These are phyloP conservation scores for Gilbertella persicaria DNA, from an alignment of 371 early-diverging fungal species.

Conservation along the genomic window DNA sequence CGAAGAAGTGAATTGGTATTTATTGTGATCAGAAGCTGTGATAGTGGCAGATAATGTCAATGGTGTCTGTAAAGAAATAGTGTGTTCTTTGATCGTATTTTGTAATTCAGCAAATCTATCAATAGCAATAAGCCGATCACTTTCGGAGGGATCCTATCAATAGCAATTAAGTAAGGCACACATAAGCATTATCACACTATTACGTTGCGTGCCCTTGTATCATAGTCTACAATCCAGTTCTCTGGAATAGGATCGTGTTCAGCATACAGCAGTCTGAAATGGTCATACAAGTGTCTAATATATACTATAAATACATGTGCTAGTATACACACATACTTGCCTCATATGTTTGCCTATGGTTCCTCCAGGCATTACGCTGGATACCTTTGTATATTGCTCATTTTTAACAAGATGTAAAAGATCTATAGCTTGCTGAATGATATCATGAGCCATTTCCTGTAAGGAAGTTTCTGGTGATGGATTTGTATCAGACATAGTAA, in stretches of 20 bases:
- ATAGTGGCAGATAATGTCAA: constrained; percentile 35
- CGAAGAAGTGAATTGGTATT: constrained; percentile 39
- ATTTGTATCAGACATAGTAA: not conserved
- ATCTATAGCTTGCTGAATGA: constrained; percentile 24
- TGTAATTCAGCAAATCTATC: constrained; percentile 22
- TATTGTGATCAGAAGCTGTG: constrained; percentile 31
- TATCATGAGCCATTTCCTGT: constrained; percentile 3
- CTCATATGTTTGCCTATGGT: constrained; percentile 73
- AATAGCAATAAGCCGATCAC: constrained; percentile 39
- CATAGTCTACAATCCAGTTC: constrained; percentile 45
- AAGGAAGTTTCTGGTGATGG: not conserved
- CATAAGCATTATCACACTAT: not conserved
- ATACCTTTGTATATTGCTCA: constrained; percentile 42
- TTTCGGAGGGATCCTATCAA: constrained; percentile 35
- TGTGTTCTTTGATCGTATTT: constrained; percentile 4
- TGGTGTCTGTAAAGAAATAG: constrained; percentile 18
- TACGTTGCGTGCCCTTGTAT: constrained; percentile 49
- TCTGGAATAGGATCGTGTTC: constrained; percentile 22
- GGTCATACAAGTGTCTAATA: constrained; percentile 41
- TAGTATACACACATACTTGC: no score
- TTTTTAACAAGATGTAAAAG: constrained; percentile 9
- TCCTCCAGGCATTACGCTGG: constrained; percentile 57
- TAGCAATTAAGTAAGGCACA: not conserved
- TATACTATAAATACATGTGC: no score
- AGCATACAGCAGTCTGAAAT: constrained; percentile 39